Evolutionary conservation across 352 stramenopile genomes (phyloP).

Genomic region (Pythium aquatile): DNA sequence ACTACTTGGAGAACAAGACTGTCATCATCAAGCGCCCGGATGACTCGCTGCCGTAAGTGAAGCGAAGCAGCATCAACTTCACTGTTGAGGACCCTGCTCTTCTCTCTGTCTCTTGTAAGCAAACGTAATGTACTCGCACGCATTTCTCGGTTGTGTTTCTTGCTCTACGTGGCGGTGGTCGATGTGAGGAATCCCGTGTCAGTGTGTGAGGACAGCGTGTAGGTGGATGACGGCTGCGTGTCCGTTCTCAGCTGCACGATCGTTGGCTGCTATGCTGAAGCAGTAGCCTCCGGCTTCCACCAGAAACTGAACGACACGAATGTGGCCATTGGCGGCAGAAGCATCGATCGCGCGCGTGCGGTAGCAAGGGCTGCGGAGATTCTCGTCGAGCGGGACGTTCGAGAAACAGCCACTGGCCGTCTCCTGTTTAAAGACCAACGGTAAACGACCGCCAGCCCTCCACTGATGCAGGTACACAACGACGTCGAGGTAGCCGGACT

Average conservation of each 20-base stretch:
- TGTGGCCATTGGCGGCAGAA: constrained; percentile 17
- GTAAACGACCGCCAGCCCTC: no score
- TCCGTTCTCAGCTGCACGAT: constrained; percentile 40
- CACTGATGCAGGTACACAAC: constrained; percentile 42
- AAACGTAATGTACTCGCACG: no score
- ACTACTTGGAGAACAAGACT: constrained; percentile 72
- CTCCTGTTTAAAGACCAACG: no score
- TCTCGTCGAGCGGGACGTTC: no score
- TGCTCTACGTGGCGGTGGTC: no score
- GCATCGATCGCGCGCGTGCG: constrained; percentile 25
- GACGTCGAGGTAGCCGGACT: constrained; percentile 21
- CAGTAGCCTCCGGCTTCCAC: constrained; percentile 30
- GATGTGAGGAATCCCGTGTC: no score
- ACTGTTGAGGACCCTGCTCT: no score
- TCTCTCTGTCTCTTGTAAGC: no score
- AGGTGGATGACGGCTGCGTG: constrained; percentile 33
- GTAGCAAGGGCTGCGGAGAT: neutral
- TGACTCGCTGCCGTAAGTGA: constrained; percentile 37
- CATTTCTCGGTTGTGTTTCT: no score
- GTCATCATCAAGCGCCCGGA: constrained; percentile 44
- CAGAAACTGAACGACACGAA: constrained; percentile 37
- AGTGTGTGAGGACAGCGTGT: no score
- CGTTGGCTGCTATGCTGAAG: constrained; percentile 39
- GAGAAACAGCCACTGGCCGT: no score
- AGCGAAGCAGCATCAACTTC: no score